These are phyloP conservation scores for Sherardia arvensis DNA, from an alignment of 257 asterid genomes.

Conservation along the genomic window DNA sequence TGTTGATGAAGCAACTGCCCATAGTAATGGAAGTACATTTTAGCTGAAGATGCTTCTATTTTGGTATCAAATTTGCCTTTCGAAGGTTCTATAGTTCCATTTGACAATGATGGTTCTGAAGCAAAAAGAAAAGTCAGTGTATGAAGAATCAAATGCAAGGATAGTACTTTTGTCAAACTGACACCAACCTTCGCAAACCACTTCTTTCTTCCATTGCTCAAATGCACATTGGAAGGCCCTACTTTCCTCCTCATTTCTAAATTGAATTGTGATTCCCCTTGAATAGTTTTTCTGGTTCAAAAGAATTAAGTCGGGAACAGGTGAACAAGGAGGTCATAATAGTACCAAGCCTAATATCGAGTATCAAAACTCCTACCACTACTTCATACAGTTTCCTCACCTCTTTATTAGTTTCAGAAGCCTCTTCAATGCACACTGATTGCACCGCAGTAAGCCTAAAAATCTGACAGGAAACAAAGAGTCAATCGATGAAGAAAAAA, in stretches of 20 bases:
- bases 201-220: slow-evolving; percentile 89
- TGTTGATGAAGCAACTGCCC: slow-evolving; percentile 98
- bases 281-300: slow-evolving; percentile 79
- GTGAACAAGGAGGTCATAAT: slow-evolving; percentile 16
- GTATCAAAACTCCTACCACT: background rate
- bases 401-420: slow-evolving; percentile 57
- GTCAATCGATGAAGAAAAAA: slow-evolving; percentile 1
- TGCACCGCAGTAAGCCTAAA: slow-evolving; percentile 64
- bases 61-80: slow-evolving; percentile 86
- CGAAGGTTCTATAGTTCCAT: slow-evolving; percentile 46
- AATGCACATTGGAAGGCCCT: slow-evolving; percentile 85
- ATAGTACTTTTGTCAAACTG: slow-evolving; percentile 1
- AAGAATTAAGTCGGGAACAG: slow-evolving; percentile 28
- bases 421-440: slow-evolving; percentile 63
- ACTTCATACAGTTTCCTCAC: slow-evolving; percentile 21
- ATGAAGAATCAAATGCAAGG: background rate
- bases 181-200: slow-evolving; percentile 77
- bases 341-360: slow-evolving; percentile 9
- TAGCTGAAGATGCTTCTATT: slow-evolving; percentile 94
- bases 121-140: background rate
- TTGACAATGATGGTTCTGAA: slow-evolving; percentile 53
- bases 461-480: slow-evolving; percentile 42
- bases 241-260: slow-evolving; percentile 87
- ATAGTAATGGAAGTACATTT: slow-evolving; percentile 96
- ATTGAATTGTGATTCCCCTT: slow-evolving; percentile 79